These are phyloP conservation scores for Talaromyces liani DNA, from an alignment of 495 filamentous ascomycete genomes.

Conservation along the genomic window DNA sequence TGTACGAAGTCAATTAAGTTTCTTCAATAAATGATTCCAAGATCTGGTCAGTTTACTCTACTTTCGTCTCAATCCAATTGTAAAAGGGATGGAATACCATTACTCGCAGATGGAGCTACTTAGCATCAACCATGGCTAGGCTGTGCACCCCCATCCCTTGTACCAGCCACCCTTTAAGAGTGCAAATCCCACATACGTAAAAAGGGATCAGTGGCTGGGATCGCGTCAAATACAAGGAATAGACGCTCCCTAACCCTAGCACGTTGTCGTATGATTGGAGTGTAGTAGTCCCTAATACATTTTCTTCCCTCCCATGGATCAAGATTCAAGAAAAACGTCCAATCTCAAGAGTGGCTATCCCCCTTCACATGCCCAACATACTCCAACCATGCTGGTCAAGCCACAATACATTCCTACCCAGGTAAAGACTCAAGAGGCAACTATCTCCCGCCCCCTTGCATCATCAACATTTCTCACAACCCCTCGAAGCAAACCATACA, in stretches of 20 bases:
- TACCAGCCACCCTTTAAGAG: not conserved
- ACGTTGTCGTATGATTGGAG: too few species aligned
- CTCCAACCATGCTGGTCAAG: not conserved
- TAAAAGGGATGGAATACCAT: not conserved
- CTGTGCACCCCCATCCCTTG: not conserved
- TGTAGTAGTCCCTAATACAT: not conserved
- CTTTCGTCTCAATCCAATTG: too few species aligned
- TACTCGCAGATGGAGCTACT: not conserved
- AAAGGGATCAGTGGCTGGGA: not conserved
- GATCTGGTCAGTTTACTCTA: too few species aligned
- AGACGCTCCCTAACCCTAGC: not conserved
- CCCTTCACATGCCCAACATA: not conserved
- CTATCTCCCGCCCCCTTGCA: not conserved
- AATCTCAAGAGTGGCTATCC: not conserved
- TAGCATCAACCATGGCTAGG: not conserved
- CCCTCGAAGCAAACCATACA: not conserved
- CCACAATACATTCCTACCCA: not conserved
- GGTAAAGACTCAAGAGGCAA: not conserved
- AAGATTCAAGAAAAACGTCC: not conserved
- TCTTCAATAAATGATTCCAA: not conserved
- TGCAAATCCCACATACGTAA: not conserved
- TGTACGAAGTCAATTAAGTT: not conserved
- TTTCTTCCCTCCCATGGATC: too few species aligned
- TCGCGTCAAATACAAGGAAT: not conserved
- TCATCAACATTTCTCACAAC: constrained; percentile 1